These are phyloP conservation scores for Leccinum variicolor DNA, from an alignment of 768 basidiomycete species.

Conservation along the genomic window DNA sequence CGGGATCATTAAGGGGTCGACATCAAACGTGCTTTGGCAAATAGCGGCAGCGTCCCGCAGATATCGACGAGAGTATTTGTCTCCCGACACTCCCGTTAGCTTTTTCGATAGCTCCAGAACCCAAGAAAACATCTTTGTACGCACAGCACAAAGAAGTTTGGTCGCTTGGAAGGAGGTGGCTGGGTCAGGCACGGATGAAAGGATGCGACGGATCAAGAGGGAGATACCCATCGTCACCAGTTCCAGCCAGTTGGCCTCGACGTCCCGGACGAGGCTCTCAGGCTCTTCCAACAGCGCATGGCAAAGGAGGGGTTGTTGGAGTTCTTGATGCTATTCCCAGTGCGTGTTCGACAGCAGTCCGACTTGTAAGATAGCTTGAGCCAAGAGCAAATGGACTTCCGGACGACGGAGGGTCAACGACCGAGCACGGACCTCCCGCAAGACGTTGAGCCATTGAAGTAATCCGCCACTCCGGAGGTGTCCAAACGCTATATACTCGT, in stretches of 20 bases:
- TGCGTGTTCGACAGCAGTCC: slow-evolving; percentile 25
- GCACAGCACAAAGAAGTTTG: slow-evolving; percentile 30
- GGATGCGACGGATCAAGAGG: slow-evolving; percentile 35
- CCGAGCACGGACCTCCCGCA: slow-evolving; percentile 41
- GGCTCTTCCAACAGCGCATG: slow-evolving; percentile 35
- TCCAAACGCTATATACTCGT: slow-evolving; percentile 46
- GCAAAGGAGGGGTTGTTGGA: slow-evolving; percentile 32
- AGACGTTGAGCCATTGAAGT: slow-evolving; percentile 52
- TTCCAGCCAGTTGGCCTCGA: slow-evolving; percentile 43
- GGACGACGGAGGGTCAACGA: slow-evolving; percentile 36
- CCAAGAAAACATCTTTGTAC: slow-evolving; percentile 36
- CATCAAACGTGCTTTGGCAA: slow-evolving; percentile 36
- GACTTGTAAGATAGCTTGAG: slow-evolving; percentile 44
- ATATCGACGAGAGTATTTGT: too few species aligned
- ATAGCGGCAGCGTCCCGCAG: slow-evolving; percentile 36
- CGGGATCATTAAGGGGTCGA: slow-evolving; percentile 7
- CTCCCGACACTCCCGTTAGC: slow-evolving; percentile 10
- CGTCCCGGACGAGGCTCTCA: slow-evolving; percentile 30
- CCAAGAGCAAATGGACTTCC: slow-evolving; percentile 41
- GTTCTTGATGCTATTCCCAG: slow-evolving; percentile 40
- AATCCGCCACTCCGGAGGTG: slow-evolving; percentile 41
- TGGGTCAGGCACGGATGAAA: slow-evolving; percentile 22
- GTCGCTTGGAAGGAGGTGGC: slow-evolving; percentile 17
- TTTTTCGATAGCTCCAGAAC: slow-evolving; percentile 30
- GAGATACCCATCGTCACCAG: slow-evolving; percentile 31